Evolutionary conservation across 2,329 filamentous ascomycete genomes (phyloP), one percentile per base, ranked within the genome.

Genomic region (Paracorniculantispora psalliotae): DNA sequence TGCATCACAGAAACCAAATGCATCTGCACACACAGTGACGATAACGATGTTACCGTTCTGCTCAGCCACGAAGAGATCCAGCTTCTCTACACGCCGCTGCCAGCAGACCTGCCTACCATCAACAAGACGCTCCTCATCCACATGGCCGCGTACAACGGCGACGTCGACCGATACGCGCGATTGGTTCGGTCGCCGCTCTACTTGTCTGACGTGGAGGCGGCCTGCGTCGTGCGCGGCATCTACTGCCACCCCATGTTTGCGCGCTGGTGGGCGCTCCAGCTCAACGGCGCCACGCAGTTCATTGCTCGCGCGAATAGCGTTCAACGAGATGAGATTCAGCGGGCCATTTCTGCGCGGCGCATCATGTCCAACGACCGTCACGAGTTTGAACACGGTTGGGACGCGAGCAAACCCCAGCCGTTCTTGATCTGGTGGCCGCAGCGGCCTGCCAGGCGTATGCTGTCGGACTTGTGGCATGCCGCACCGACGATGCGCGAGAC

Each of bases 321-420:
- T 8, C 13, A 53, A 23, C 50, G 33, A 35, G 43, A n/a, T 28
- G 50, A 53, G 50, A 53, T 53, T 23, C 50, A 43, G 8, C 43
- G 23, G 35, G 50, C 50, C n/a, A 53, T 53, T 23, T 53, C 35
- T 53, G 50, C 50, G 17, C 50, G 50, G 26, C 43, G 50, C 7
- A 53, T 53, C 50, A 53, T 53, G 50, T 53, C 35, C n/a, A 53
- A 53, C 43, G 50, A 53, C 50, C 33, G 50, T 30, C 50, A 53
- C n/a, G 50, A 53, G 50, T 53, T 53, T 43, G 50, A 53, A 23
- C 6, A 53, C 37, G 50, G 50, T 2, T 53, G 50, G 50, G 19
- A 43, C 35, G 8, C 50, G 35, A 37, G 43, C 6, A 53, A 53
- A 37, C 50, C 50, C 26, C 23, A 7, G 50, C 50, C 50, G 9